A percentile compares a stretch with the other conserved stretches of the same genome.
Evolutionary conservation across 139 green algal species (phyloP).

Genomic region (Coelastrella sp.): DNA sequence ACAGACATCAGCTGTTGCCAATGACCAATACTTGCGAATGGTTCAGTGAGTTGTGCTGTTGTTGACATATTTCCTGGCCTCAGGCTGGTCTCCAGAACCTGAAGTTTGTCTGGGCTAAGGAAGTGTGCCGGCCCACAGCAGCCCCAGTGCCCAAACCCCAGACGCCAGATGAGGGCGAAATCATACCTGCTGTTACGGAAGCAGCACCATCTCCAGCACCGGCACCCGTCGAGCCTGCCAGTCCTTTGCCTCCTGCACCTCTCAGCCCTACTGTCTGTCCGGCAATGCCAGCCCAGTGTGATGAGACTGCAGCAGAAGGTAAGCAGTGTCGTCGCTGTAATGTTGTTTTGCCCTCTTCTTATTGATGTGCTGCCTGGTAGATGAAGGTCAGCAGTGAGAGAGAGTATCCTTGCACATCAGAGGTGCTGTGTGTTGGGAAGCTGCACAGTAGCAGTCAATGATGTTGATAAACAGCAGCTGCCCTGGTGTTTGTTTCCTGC

Average conservation of each 20-base stretch:
- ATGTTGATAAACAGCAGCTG: too few relatives aligned
- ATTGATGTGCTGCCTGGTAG: too few relatives aligned
- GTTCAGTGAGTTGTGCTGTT: not conserved
- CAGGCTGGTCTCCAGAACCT: constrained; percentile 29
- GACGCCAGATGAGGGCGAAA: too few relatives aligned
- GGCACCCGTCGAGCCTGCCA: not conserved
- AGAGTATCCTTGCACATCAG: too few relatives aligned
- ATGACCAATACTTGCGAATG: too few relatives aligned
- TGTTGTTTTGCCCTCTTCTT: too few relatives aligned
- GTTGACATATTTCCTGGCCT: not conserved
- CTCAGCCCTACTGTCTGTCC: not conserved
- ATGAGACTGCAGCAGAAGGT: constrained; percentile 11
- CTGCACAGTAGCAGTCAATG: too few relatives aligned
- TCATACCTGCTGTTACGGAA: not conserved
- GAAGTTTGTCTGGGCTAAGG: constrained; percentile 23
- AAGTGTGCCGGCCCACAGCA: not conserved
- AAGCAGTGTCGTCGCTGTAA: too few relatives aligned
- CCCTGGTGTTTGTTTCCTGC: not conserved
- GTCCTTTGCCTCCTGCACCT: not conserved
- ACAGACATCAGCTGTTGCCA: too few relatives aligned
- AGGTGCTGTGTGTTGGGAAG: too few relatives aligned
- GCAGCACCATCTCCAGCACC: not conserved
- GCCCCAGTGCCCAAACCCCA: not conserved
- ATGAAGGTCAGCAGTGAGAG: too few relatives aligned
- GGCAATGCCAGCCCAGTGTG: not conserved